A percentile compares a stretch with the other conserved stretches of the same genome.
Conservation (phyloP, 1,139 yeast genomes). For the Geotrichum bryndzae region DNA sequence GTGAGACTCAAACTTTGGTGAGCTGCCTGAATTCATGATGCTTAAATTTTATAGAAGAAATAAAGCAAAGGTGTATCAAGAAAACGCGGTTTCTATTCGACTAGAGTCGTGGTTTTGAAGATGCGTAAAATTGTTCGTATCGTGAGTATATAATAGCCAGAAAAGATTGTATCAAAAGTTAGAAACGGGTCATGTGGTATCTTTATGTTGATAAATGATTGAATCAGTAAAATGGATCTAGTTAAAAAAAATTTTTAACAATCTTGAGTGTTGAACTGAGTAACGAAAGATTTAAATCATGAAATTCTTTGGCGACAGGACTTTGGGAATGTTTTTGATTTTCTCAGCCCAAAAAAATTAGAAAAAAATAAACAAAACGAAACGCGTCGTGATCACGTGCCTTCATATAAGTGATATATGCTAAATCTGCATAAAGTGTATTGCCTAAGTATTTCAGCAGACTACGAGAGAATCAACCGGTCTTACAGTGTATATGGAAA, state of each 20-base stretch:
- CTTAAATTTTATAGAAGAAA: background rate
- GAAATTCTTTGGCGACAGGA: background rate
- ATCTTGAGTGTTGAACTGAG: background rate
- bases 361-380: background rate
- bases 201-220: background rate
- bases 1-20: slow-evolving; percentile 9
- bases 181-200: background rate
- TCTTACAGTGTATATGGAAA: too few relatives aligned
- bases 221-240: background rate
- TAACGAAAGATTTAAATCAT: background rate
- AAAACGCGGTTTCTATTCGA: background rate
- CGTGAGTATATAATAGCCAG: background rate
- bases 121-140: background rate
- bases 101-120: background rate
- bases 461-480: too few relatives aligned
- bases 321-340: background rate
- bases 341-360: background rate
- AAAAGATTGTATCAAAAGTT: background rate
- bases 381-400: background rate
- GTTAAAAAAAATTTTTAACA: background rate
- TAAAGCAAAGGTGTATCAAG: background rate
- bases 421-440: background rate
- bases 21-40: slow-evolving; percentile 1
- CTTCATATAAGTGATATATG: background rate
- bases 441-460: too few relatives aligned